Conservation (phyloP, 2,329 filamentous ascomycete species). For the Knufia fluminis region DNA sequence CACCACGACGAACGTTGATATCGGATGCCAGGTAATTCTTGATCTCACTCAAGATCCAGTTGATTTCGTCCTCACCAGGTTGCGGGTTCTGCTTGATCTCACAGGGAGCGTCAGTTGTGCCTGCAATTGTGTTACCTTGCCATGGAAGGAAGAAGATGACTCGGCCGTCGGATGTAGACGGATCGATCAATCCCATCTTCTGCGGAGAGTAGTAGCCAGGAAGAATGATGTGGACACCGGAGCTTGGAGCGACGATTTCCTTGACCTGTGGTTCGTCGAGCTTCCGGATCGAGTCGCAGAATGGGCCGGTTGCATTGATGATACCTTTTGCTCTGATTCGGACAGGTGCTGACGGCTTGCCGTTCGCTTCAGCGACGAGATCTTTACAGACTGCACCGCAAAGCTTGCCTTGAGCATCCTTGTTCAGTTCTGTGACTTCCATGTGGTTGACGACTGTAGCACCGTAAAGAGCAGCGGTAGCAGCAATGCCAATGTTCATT, state of each 20-base stretch:
- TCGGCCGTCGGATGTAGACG: constrained; percentile 74
- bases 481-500: constrained; percentile 82
- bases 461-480: constrained; percentile 82
- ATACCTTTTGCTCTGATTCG: constrained; percentile 68
- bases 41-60: constrained; percentile 80
- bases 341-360: constrained; percentile 53
- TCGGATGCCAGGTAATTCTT: constrained; percentile 72
- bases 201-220: constrained; percentile 78
- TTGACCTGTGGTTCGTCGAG: constrained; percentile 64
- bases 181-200: constrained; percentile 74
- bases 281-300: constrained; percentile 75
- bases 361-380: constrained; percentile 56
- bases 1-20: constrained; percentile 73
- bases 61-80: constrained; percentile 73
- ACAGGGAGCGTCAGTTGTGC: constrained; percentile 73
- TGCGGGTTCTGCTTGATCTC: constrained; percentile 63
- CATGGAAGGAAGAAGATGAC: constrained; percentile 91
- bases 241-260: constrained; percentile 77
- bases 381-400: constrained; percentile 68
- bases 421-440: constrained; percentile 67
- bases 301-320: constrained; percentile 83
- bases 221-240: constrained; percentile 76
- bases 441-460: constrained; percentile 75
- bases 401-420: constrained; percentile 62
- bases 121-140: constrained; percentile 87